These are phyloP conservation scores for Amesomyces nigricolor DNA, from an alignment of 2,329 filamentous ascomycete genomes.

Conservation along the genomic window DNA sequence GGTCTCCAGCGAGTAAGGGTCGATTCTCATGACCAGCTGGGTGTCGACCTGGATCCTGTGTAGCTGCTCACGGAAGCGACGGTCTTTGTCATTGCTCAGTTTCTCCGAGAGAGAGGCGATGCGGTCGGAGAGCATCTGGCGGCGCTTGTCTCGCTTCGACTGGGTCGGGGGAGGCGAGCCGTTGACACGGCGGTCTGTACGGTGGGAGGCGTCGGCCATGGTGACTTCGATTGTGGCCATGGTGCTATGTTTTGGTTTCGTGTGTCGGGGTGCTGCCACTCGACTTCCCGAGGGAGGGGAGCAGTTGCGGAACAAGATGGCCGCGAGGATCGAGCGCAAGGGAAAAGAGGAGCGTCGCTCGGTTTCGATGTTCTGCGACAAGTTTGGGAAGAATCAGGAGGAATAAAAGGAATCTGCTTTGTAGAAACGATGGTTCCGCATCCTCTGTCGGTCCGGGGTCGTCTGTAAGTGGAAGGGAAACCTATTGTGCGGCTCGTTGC, in stretches of 20 bases:
- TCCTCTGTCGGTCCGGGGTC: too few species aligned
- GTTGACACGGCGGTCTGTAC: conserved; percentile 27
- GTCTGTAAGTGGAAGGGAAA: too few species aligned
- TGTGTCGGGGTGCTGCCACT: not conserved
- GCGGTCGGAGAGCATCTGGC: conserved; percentile 74
- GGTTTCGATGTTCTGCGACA: not conserved
- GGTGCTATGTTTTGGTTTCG: conserved; percentile 1
- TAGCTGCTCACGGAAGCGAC: conserved; percentile 81
- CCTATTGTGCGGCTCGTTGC: too few species aligned
- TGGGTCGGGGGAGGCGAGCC: conserved; percentile 33
- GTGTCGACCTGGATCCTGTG: conserved; percentile 90
- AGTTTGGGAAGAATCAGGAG: not conserved
- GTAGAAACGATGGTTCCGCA: too few species aligned
- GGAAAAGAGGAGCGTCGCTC: not conserved
- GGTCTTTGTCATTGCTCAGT: conserved; percentile 75
- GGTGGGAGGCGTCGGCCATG: conserved; percentile 24
- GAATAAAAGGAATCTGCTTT: too few species aligned
- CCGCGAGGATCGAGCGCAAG: too few species aligned
- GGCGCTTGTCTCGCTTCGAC: conserved; percentile 87
- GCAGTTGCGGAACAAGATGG: too few species aligned
- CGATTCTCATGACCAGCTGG: conserved; percentile 75
- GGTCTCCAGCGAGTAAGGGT: conserved; percentile 61
- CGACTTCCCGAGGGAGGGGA: not conserved
- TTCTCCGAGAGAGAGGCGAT: conserved; percentile 69
- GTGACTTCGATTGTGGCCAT: conserved; percentile 26